Evolutionary conservation across 495 filamentous ascomycete species (phyloP).

Genomic region (Neurospora sp.): DNA sequence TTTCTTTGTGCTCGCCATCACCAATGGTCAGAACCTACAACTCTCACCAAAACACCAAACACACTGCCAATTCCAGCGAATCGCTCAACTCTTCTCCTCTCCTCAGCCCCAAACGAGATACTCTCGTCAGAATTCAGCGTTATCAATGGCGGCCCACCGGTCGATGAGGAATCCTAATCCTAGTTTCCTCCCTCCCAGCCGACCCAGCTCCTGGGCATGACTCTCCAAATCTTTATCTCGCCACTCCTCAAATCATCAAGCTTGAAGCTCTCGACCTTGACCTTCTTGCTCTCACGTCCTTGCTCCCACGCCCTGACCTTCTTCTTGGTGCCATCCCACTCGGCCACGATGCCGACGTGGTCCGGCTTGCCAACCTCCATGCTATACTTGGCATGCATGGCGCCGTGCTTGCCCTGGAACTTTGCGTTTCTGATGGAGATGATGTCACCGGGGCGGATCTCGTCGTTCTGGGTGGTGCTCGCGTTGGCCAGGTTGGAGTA

Average conservation of each 20-base stretch:
- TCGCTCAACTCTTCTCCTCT: neutral
- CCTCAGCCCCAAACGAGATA: neutral
- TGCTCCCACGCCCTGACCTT: conserved; percentile 95
- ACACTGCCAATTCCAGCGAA: neutral
- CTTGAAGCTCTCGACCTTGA: conserved; percentile 87
- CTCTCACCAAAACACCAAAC: neutral
- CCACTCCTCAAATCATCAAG: conserved; percentile 85
- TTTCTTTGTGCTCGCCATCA: neutral
- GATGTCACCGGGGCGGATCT: conserved; percentile 91
- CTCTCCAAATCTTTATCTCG: conserved; percentile 95
- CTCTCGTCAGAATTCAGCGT: neutral
- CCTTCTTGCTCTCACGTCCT: conserved; percentile 87
- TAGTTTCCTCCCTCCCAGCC: conserved; percentile 53
- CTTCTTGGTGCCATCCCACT: conserved; percentile 99
- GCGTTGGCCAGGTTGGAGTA: conserved; percentile 94
- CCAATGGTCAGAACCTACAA: neutral
- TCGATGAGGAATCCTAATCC: neutral
- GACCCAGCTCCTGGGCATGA: conserved; percentile 86
- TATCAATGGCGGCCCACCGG: neutral
- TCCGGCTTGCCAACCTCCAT: conserved; percentile 84
- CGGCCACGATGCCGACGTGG: conserved; percentile 91
- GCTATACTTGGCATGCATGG: conserved; percentile 89
- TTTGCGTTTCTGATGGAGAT: conserved; percentile 87
- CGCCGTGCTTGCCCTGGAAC: conserved; percentile 91
- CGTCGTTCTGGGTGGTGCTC: conserved; percentile 76